Conservation (phyloP, 805 yeast genomes). For the Metschnikowia henanensis region DNA sequence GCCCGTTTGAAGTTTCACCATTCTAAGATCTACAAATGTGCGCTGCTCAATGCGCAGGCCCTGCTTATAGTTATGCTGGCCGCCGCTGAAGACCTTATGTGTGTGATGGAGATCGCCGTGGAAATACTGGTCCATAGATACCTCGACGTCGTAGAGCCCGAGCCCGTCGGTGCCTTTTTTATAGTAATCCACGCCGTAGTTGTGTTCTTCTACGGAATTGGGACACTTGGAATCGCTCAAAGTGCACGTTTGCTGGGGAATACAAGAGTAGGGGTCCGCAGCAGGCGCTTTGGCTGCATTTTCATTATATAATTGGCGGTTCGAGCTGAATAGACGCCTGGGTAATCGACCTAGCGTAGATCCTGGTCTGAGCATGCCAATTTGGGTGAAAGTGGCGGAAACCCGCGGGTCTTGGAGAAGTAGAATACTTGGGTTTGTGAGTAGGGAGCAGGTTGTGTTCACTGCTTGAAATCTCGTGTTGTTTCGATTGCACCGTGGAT, state of each 20-base stretch:
- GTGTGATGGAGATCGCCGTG: conserved; percentile 41
- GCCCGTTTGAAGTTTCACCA: conserved; percentile 71
- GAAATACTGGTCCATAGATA: conserved; percentile 36
- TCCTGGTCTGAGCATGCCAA: no score
- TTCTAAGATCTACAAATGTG: conserved; percentile 49
- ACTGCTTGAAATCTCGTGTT: no score
- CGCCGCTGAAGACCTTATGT: conserved; percentile 38
- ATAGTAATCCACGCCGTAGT: conserved; percentile 11
- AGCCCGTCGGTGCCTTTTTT: conserved; percentile 11
- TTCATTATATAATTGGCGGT: not conserved
- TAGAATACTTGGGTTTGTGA: no score
- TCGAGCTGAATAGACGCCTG: no score
- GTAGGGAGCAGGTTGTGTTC: no score
- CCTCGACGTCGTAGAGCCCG: conserved; percentile 12
- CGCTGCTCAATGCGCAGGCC: conserved; percentile 38
- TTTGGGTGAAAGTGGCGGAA: no score
- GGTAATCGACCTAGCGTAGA: no score
- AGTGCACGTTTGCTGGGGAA: conserved; percentile 12
- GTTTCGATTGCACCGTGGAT: no score
- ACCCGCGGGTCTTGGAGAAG: no score
- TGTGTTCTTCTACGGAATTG: conserved; percentile 1
- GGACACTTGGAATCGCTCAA: not conserved
- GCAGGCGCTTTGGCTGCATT: not conserved
- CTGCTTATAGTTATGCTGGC: conserved; percentile 24
- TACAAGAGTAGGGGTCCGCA: conserved; percentile 13